Evolutionary conservation across 805 yeast genomes (phyloP).

Genomic region (Saccharomycopsis sp.): DNA sequence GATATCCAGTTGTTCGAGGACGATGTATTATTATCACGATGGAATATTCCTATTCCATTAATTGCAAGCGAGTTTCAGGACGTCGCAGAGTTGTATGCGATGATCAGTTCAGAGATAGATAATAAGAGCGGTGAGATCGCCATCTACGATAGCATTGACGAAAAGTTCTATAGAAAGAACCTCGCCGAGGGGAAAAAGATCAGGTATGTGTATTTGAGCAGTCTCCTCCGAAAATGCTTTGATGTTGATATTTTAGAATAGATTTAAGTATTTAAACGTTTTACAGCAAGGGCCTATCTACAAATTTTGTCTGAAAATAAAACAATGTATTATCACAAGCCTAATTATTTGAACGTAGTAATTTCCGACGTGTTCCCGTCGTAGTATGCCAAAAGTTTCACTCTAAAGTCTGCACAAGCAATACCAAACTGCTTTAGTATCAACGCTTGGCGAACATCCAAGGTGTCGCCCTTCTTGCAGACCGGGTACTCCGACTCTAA

Average conservation of each 20-base stretch:
- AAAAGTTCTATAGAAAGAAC: not conserved
- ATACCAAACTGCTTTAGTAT: constrained; percentile 92
- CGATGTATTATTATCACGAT: not conserved
- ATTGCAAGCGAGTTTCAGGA: not conserved
- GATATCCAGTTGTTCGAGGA: not conserved
- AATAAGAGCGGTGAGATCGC: not conserved
- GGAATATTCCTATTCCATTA: not conserved
- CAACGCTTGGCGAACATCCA: constrained; percentile 88
- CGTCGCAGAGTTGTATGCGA: not conserved
- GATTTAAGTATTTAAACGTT: too few relatives aligned
- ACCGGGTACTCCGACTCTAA: constrained; percentile 73
- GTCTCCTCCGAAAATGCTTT: not conserved
- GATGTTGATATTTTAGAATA: not conserved
- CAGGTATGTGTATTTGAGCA: not conserved
- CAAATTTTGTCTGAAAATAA: too few relatives aligned
- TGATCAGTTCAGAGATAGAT: not conserved
- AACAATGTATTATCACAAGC: not conserved
- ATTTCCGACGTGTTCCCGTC: constrained; percentile 45
- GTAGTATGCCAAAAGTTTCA: constrained; percentile 70
- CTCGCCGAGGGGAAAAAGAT: not conserved
- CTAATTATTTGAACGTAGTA: constrained; percentile 5
- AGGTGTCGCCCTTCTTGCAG: constrained; percentile 67
- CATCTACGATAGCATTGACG: not conserved
- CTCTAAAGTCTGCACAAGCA: constrained; percentile 87
- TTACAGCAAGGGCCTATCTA: too few relatives aligned